Conservation (phyloP, 202 grass and related monocot genomes). For the Bolboschoenoplectus hybrid region DNA sequence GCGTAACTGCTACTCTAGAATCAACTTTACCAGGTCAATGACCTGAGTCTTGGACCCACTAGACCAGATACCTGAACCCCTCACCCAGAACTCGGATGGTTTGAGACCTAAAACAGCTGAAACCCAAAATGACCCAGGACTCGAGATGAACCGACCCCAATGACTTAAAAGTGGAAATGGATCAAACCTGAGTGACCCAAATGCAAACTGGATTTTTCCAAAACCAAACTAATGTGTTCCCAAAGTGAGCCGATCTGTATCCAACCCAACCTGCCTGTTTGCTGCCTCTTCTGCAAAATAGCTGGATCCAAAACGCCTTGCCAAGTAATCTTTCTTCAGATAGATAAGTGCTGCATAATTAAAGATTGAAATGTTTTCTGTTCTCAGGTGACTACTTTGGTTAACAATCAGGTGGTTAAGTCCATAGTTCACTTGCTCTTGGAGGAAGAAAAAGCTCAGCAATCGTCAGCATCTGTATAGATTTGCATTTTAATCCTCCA, state of each 20-base stretch:
- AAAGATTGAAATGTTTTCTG: constrained; percentile 11
- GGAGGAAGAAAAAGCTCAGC: constrained; percentile 80
- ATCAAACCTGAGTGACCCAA: background rate
- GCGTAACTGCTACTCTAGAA: background rate
- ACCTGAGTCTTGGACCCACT: background rate
- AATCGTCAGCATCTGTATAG: constrained; percentile 41
- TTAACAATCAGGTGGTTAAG: constrained; percentile 80
- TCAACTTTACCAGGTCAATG: constrained; percentile 3
- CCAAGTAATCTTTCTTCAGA: background rate
- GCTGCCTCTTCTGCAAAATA: background rate
- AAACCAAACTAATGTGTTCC: background rate
- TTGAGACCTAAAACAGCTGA: background rate
- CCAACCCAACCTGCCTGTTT: background rate
- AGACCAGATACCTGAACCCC: background rate
- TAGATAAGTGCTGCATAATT: constrained; percentile 12
- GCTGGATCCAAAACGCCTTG: background rate
- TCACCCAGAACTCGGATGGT: background rate
- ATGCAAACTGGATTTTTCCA: background rate
- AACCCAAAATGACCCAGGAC: background rate
- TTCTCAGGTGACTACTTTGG: constrained; percentile 79
- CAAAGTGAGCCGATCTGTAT: background rate
- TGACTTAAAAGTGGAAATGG: background rate
- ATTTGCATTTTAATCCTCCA: constrained; percentile 29
- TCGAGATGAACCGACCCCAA: background rate
- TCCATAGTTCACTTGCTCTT: constrained; percentile 91